These are phyloP conservation scores for Phytophthora pseudosyringae DNA, from an alignment of 352 stramenopile species.

Conservation along the genomic window DNA sequence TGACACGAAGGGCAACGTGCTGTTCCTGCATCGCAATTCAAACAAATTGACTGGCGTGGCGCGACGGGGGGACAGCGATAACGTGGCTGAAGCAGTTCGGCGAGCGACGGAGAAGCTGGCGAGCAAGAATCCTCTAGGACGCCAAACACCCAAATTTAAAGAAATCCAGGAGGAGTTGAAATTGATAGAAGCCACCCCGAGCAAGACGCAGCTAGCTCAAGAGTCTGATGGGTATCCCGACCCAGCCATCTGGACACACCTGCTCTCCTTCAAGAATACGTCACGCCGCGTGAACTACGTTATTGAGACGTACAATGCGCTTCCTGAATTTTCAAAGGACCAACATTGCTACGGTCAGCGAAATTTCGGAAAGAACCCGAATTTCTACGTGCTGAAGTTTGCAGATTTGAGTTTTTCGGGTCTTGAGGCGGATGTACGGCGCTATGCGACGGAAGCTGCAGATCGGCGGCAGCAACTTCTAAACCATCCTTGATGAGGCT, in stretches of 20 bases:
- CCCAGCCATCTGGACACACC: constrained; percentile 63
- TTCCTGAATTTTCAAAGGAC: constrained; percentile 36
- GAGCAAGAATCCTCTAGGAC: constrained; percentile 22
- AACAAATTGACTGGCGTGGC: constrained; percentile 38
- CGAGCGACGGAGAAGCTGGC: constrained; percentile 17
- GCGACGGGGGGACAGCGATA: neutral
- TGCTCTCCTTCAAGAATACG: constrained; percentile 63
- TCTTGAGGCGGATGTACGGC: constrained; percentile 12
- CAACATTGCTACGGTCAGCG: constrained; percentile 64
- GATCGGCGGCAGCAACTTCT: constrained; percentile 10
- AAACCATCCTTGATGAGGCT: neutral
- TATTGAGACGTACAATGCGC: constrained; percentile 57
- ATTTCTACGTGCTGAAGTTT: constrained; percentile 23
- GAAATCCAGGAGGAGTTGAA: constrained; percentile 29
- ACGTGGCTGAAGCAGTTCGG: constrained; percentile 19
- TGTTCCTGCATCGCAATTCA: constrained; percentile 61
- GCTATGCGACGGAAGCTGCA: constrained; percentile 23
- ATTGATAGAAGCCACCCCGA: constrained; percentile 5
- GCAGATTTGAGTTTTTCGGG: constrained; percentile 22
- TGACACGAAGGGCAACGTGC: constrained; percentile 34
- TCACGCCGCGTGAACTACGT: constrained; percentile 41
- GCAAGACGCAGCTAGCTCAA: neutral
- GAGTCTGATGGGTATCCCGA: constrained; percentile 37
- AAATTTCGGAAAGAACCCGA: constrained; percentile 3
- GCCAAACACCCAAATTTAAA: constrained; percentile 29